Evolutionary conservation across 176 grass and related monocot genomes (phyloP), one percentile per base, ranked within the genome.

Genomic region (Oryza officinalis): DNA sequence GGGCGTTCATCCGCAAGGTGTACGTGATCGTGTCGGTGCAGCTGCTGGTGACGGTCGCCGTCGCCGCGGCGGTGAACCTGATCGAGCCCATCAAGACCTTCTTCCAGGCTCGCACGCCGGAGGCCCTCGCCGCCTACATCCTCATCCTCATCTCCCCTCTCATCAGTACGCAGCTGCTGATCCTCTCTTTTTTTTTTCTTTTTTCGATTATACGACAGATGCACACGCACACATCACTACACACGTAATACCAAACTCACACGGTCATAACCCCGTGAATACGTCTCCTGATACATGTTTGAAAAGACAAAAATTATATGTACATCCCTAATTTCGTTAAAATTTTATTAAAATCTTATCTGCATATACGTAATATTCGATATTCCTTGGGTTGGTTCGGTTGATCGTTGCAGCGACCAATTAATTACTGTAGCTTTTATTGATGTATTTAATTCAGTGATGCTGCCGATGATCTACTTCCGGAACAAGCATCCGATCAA

Each of bases 1-100:
- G 93, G 93, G 90, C 82, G 64, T 92, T 95, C 93, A 78, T 95
- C 79, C 93, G 90, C 71, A 95, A 95, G 90, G 85, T 95, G 27
- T 92, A 95, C 87, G 28, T 25, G 8, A 92, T 92, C 83, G 85
- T 95, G 15, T 23, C 71, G 30, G 1, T 90, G 46, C 93, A 92
- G 85, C 81, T 94, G 27, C 59, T 90, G 28, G 59, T 90, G 15
- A 90, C 87, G 40, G 79, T 86, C 54, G 85, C 61, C 65, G 66
- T 94, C 40, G 90, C 87, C 45, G 59, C 26, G 1, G 9, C 52
- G 4, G 54, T 92, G 41, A 84, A 84, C 85, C 74, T 88, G 27
- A 61, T 86, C 32, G 35, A 3, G 2, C 1, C 79, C 46, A 54
- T 95, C 75, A 50, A 61, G 60, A 4, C 20, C 47, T 95, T 95